Evolutionary conservation across 2,329 filamentous ascomycete species (phyloP).

Genomic region (Botrytis fragariae): DNA sequence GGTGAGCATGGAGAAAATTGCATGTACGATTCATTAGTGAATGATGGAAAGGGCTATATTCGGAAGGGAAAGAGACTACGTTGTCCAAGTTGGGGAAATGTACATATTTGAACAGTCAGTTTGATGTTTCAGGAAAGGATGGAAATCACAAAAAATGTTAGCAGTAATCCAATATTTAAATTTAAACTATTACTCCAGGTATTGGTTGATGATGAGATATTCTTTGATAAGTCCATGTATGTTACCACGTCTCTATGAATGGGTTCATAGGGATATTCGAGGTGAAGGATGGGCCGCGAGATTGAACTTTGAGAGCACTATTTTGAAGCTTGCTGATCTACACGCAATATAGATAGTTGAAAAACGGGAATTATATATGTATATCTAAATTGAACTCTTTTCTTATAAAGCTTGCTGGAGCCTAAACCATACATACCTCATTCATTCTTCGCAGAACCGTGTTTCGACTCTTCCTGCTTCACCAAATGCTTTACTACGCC

Average conservation of each 20-base stretch:
- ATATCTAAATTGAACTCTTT: background rate
- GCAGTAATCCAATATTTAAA: background rate
- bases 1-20: background rate
- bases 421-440: background rate
- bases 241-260: background rate
- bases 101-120: background rate
- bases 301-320: background rate
- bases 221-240: background rate
- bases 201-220: background rate
- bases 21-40: background rate
- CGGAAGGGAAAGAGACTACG: background rate
- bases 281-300: background rate
- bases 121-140: background rate
- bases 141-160: background rate
- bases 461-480: background rate
- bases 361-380: background rate
- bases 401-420: accelerated
- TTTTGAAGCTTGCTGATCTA: background rate
- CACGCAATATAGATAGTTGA: background rate
- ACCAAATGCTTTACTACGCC: accelerated
- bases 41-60: background rate
- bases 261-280: background rate
- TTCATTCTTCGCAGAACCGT: background rate
- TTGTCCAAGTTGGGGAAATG: background rate
- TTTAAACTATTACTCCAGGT: accelerated